Evolutionary conservation across 2,329 filamentous ascomycete species (phyloP), one percentile per base, ranked within the genome.

Genomic region (Ambrosiella beaveri): DNA sequence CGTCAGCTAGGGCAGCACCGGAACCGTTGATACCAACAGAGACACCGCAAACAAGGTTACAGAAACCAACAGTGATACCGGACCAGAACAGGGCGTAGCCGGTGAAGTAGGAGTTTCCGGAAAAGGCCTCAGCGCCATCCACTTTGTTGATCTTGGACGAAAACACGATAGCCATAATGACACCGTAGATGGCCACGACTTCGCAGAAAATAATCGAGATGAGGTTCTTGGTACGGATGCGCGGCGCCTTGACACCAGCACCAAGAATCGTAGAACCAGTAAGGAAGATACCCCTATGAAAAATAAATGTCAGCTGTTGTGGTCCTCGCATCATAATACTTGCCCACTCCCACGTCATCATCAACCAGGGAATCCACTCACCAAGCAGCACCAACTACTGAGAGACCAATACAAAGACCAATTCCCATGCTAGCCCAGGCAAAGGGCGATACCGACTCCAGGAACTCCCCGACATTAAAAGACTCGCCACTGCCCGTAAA

Each of bases 121-220:
- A 85, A 73, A 85, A 86, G 37, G 89, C 71, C 15, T 78, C 76
- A 44, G 84, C 79, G 59, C 78, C 77, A 49, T 75, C 68, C 37
- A 93, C 78, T 58, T 77, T 70, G 65, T 80, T 78, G 65, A 98
- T 74, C 72, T 96, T 95, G 62, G 90, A 80, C 50, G 90, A 94
- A 75, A 97, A 97, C 66, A 98, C 86, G 70, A 98, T 98, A 66
- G 90, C 86, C 89, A 98, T 98, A 74, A 98, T 98, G 73, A 98
- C 91, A 66, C 94, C 94, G 78, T 98, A 98, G 71, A 98, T 98
- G 72, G 93, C 93, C 67, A 98, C 93, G 68, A 98, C 93, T 75
- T 98, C 93, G 76, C 93, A 98, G 75, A 98, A 98, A 74, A 98
- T 97, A 72, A 98, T 98, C 66, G 91, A 97, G 70, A 98, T 97